These are phyloP conservation scores for Penicillium freii DNA, from an alignment of 2,329 filamentous ascomycete genomes.

Conservation along the genomic window DNA sequence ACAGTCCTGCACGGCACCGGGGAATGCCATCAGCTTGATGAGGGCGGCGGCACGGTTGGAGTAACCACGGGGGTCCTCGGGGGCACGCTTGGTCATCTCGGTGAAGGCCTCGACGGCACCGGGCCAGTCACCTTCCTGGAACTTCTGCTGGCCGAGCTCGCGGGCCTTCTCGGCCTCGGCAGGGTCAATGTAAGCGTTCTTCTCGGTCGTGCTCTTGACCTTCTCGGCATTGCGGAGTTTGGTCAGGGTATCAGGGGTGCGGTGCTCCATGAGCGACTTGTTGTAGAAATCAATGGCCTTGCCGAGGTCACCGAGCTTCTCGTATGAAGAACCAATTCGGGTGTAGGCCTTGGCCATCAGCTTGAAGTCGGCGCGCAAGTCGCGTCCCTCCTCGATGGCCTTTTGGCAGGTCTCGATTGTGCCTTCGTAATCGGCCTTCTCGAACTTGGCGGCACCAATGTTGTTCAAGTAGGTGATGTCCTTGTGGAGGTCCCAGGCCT, in stretches of 20 bases:
- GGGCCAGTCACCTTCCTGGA: constrained; percentile 95
- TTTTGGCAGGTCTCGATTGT: constrained; percentile 83
- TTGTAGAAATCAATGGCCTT: constrained; percentile 87
- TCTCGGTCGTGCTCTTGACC: constrained; percentile 72
- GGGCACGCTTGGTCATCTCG: constrained; percentile 95
- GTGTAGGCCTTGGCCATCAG: constrained; percentile 95
- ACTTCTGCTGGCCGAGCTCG: constrained; percentile 91
- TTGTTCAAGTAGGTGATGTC: constrained; percentile 99
- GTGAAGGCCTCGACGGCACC: constrained; percentile 89
- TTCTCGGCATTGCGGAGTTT: constrained; percentile 93
- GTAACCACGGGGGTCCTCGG: constrained; percentile 89
- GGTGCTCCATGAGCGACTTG: constrained; percentile 92
- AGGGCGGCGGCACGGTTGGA: constrained; percentile 96
- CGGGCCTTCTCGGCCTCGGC: constrained; percentile 92
- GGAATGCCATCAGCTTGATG: constrained; percentile 95
- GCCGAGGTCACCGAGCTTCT: constrained; percentile 77
- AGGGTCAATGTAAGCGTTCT: constrained; percentile 80
- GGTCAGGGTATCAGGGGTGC: constrained; percentile 85
- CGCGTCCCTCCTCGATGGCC: constrained; percentile 85
- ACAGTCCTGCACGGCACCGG: constrained; percentile 88
- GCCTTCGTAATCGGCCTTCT: constrained; percentile 90
- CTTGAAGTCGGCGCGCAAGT: constrained; percentile 95
- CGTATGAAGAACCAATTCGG: constrained; percentile 88
- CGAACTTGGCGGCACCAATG: constrained; percentile 86
- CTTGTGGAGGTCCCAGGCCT: constrained; percentile 92